A percentile compares a stretch with the other conserved stretches of the same genome.
These are phyloP conservation scores for Tuber brumale DNA, from an alignment of 495 filamentous ascomycete species.

Conservation along the genomic window DNA sequence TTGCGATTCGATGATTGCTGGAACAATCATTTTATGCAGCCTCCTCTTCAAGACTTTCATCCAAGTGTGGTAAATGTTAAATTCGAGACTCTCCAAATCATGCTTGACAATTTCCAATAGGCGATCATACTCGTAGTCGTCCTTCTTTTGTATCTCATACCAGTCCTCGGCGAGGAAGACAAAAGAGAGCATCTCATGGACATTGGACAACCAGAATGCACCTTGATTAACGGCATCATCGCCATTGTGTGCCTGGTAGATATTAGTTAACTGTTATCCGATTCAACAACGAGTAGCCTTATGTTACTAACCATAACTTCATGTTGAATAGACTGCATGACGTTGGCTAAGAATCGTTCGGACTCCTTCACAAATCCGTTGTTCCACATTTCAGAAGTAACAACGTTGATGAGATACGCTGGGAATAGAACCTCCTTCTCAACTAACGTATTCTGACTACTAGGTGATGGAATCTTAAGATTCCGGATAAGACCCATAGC, in stretches of 20 bases:
- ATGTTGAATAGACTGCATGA: constrained; percentile 99
- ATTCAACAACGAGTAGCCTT: not conserved
- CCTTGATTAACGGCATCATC: constrained; percentile 96
- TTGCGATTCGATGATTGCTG: constrained; percentile 97
- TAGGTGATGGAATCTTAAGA: constrained; percentile 85
- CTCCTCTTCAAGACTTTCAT: constrained; percentile 99
- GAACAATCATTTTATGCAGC: constrained; percentile 98
- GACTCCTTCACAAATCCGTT: constrained; percentile 99
- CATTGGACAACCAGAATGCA: constrained; percentile 98
- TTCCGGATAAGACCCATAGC: constrained; percentile 92
- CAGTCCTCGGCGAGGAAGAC: constrained; percentile 98
- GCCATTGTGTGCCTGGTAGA: constrained; percentile 68
- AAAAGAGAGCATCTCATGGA: constrained; percentile 99
- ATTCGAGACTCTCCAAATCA: constrained; percentile 94
- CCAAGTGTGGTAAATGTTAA: constrained; percentile 99
- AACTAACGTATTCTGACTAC: constrained; percentile 73
- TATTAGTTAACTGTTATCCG: constrained; percentile 6
- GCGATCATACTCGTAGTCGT: constrained; percentile 98
- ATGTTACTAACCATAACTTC: constrained; percentile 67
- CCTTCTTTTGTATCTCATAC: constrained; percentile 98
- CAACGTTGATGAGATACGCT: constrained; percentile 96
- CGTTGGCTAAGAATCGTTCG: constrained; percentile 95
- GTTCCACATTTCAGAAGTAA: constrained; percentile 99
- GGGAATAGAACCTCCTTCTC: constrained; percentile 99
- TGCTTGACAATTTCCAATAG: constrained; percentile 98